Evolutionary conservation across 2,329 filamentous ascomycete species (phyloP), one percentile per base, ranked within the genome.

Genomic region (Alternaria conjuncta): DNA sequence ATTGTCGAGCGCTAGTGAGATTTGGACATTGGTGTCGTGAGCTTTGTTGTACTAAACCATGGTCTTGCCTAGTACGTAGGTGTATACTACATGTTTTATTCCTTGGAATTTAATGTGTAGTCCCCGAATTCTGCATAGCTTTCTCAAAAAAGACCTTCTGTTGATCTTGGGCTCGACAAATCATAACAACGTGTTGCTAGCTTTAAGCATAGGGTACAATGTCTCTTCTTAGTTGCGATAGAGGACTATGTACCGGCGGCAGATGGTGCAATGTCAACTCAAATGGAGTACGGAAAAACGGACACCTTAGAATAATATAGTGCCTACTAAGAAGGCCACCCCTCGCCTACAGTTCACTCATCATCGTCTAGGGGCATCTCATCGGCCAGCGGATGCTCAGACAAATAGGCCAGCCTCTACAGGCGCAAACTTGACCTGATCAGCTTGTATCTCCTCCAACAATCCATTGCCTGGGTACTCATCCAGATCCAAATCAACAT

Each of bases 1-100:
- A 60, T 44, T 75, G 60, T 36, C 69, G 23, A 59, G 36, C 5
- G 55, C 46, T 21, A 70, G 74, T 36, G 74, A 76, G 44, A 55
- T 76, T 4, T 68, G 64, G 43, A 68, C 53, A 59, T 55, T 76
- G 36, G 67, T 72, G 0, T 41, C 36, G 32, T 41, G 32, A 41
- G 32, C 32, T 41, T 2, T 1, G 32, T 41, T n/a, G 32, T 41
- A n/a, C 5, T 4, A 5, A 41, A 7, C 32, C 32, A 41, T 41
- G 32, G 32, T n/a, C 32, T 41, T 41, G 32, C 32, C 32, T 41
- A n/a, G 15, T n/a, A 41, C 32, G 15, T 41, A 41, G 15, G 32
- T 5, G 32, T 41, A 5, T 41, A 10, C 32, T n/a, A 41, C 7
- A 41, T 3, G 15, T n/a, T 41, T n/a, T 3, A 5, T 41, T n/a